Conservation (phyloP, 1,284 basidiomycete species). For the Rhodotorula sp. region DNA sequence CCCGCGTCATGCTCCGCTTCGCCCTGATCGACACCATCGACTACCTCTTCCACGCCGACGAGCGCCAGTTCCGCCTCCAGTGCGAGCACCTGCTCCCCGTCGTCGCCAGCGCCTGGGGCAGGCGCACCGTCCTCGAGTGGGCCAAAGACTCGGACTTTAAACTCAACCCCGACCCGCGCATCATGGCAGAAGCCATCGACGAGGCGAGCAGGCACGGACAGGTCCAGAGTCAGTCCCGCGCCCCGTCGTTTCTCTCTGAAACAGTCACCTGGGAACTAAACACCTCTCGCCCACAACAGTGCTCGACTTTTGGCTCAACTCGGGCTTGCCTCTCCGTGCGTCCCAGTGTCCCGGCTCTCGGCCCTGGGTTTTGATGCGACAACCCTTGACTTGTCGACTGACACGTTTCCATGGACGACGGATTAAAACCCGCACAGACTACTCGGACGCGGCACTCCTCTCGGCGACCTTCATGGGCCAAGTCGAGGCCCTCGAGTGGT, state of each 20-base stretch:
- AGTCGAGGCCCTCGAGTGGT: slow-evolving; percentile 72
- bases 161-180: slow-evolving; percentile 27
- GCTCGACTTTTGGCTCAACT: slow-evolving; percentile 74
- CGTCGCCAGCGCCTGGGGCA: slow-evolving; percentile 45
- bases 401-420: too few relatives aligned
- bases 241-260: too few relatives aligned
- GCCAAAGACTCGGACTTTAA: slow-evolving; percentile 49
- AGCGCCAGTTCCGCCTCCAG: slow-evolving; percentile 32
- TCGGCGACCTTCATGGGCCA: slow-evolving; percentile 70
- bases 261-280: too few relatives aligned
- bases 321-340: slow-evolving; percentile 31
- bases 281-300: slow-evolving; percentile 49
- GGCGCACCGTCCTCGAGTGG: slow-evolving; percentile 51
- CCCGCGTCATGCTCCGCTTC: slow-evolving; percentile 63
- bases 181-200: slow-evolving; percentile 42
- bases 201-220: slow-evolving; percentile 68
- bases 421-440: slow-evolving; percentile 59
- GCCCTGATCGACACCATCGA: slow-evolving; percentile 70
- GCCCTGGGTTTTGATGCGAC: too few relatives aligned
- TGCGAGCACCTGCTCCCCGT: slow-evolving; percentile 43
- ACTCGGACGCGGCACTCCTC: slow-evolving; percentile 71
- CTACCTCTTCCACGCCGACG: slow-evolving; percentile 64
- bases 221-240: slow-evolving; percentile 48
- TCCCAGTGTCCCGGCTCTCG: background rate
- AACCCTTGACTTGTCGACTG: too few relatives aligned